Percentiles rank a stretch among this genome's conserved stretches.
phyloP scores from a whole-genome alignment of 2,329 filamentous ascomycete genomes.

The Paecilomyces formosus region DNA sequence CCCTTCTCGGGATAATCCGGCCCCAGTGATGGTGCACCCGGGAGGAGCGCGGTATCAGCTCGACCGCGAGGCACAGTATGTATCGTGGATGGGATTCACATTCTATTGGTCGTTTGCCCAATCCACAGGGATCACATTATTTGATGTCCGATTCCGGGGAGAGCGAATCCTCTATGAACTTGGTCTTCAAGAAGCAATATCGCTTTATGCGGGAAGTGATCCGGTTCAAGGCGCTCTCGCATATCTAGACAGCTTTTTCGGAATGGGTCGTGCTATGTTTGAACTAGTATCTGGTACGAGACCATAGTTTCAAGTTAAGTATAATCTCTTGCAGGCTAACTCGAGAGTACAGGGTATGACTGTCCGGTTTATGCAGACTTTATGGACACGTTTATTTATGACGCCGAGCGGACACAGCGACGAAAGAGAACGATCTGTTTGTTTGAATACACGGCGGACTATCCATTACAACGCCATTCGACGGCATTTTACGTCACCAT shows the following conservation, averaged over 20 bases:
- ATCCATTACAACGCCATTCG: constrained; percentile 45
- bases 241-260: constrained; percentile 25
- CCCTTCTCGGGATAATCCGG: constrained; percentile 6
- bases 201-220: constrained; percentile 42
- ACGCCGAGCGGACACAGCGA: constrained; percentile 21
- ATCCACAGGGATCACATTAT: constrained; percentile 40
- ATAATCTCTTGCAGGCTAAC: too few species aligned
- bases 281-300: constrained; percentile 13
- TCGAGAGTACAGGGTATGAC: constrained; percentile 8
- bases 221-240: constrained; percentile 14
- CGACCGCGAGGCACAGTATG: constrained; percentile 39
- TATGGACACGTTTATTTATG: constrained; percentile 19
- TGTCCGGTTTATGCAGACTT: constrained; percentile 19
- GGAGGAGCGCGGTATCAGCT: constrained; percentile 34
- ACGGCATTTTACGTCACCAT: constrained; percentile 34
- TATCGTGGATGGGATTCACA: constrained; percentile 48
- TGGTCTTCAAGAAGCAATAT: constrained; percentile 45
- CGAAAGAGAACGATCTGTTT: constrained; percentile 49
- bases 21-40: constrained; percentile 28
- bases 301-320: too few species aligned
- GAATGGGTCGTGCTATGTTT: constrained; percentile 16
- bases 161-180: constrained; percentile 48
- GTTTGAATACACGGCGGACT: constrained; percentile 47
- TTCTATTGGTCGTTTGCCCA: constrained; percentile 44
- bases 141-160: constrained; percentile 45